Evolutionary conservation across 2,329 filamentous ascomycete genomes (phyloP).

Genomic region (Aureobasidium sp.): DNA sequence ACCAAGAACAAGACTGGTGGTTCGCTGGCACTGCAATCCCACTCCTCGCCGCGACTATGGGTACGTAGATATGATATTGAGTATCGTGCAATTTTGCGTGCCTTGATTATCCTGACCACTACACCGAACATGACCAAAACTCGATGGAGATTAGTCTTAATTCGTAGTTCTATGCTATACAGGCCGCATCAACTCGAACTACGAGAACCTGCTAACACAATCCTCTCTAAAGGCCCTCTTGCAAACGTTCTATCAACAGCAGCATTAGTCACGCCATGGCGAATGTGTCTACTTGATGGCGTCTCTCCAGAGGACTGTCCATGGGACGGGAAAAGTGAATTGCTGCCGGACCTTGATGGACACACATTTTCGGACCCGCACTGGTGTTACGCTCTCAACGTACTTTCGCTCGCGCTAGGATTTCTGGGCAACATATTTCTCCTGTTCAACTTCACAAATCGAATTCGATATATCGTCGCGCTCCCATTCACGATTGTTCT

Average conservation of each 20-base stretch:
- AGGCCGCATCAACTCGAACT: no score
- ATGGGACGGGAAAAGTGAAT: conserved; percentile 18
- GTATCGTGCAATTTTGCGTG: background rate
- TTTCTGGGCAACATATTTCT: conserved; percentile 73
- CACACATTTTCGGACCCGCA: conserved; percentile 56
- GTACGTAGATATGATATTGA: background rate
- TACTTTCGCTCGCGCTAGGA: conserved; percentile 65
- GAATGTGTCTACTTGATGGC: conserved; percentile 43
- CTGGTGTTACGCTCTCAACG: conserved; percentile 71
- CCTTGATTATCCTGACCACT: no score
- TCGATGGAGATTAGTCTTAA: no score
- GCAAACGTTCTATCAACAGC: conserved; percentile 84
- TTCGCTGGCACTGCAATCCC: conserved; percentile 30
- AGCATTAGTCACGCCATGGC: conserved; percentile 72
- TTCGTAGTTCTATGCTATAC: no score
- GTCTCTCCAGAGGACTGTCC: conserved; percentile 23
- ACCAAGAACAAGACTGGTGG: conserved; percentile 28
- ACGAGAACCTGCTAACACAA: conserved; percentile 52
- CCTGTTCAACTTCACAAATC: conserved; percentile 76
- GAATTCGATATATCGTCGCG: conserved; percentile 71
- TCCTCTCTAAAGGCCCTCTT: conserved; percentile 51
- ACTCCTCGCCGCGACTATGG: conserved; percentile 2
- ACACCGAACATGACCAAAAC: background rate
- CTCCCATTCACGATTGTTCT: conserved; percentile 75
- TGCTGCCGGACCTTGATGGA: conserved; percentile 44